Conservation (phyloP, 2,329 filamentous ascomycete species). For the Rosellinia necatrix region DNA sequence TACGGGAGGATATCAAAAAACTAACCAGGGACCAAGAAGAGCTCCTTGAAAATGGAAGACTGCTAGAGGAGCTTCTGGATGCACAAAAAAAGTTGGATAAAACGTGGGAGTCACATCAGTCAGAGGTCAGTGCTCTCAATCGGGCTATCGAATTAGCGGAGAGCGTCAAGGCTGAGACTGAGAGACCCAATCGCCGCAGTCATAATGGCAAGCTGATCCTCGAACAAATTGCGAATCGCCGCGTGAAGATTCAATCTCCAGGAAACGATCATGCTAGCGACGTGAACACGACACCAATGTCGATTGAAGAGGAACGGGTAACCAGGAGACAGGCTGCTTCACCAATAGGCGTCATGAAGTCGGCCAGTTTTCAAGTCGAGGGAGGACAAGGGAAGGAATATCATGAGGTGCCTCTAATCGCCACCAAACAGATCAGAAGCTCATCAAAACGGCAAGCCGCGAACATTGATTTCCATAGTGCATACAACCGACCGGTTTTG, state of each 20-base stretch:
- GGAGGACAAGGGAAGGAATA: constrained; percentile 8
- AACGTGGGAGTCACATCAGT: constrained; percentile 27
- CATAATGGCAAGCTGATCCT: not conserved
- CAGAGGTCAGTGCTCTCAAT: constrained; percentile 18
- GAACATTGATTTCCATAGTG: constrained; percentile 32
- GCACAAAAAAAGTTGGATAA: constrained; percentile 30
- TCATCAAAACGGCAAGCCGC: constrained; percentile 16
- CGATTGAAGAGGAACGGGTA: constrained; percentile 38
- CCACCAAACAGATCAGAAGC: not conserved
- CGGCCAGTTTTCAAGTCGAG: not conserved
- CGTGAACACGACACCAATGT: constrained; percentile 31
- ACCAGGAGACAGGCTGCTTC: constrained; percentile 34
- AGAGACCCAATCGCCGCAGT: not conserved
- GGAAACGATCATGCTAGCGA: constrained; percentile 28
- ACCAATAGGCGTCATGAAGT: constrained; percentile 39
- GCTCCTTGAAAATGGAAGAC: constrained; percentile 24
- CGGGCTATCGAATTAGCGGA: constrained; percentile 13
- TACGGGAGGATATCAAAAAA: constrained; percentile 29
- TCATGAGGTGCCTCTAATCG: not conserved
- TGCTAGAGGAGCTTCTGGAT: constrained; percentile 29
- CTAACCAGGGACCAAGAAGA: constrained; percentile 27
- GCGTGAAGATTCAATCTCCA: constrained; percentile 36
- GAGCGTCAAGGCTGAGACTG: not conserved
- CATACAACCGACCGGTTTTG: constrained; percentile 39
- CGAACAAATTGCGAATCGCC: constrained; percentile 27